These are phyloP conservation scores for Solanum lycopersicoides DNA, from an alignment of 257 asterid species.

Conservation along the genomic window DNA sequence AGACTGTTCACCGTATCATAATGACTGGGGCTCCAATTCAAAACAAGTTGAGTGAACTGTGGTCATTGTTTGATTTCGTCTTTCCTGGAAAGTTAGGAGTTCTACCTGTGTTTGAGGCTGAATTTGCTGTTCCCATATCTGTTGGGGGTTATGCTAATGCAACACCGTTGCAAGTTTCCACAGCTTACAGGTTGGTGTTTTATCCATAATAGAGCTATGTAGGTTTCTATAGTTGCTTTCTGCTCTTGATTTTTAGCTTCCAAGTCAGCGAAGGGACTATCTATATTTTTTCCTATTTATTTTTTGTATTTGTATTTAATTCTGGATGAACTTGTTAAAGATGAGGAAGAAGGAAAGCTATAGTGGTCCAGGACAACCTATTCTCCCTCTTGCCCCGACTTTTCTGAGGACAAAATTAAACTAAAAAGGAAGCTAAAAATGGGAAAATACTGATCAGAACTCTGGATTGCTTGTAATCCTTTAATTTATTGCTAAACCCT, in stretches of 20 bases:
- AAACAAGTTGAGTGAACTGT: slow-evolving; percentile 86
- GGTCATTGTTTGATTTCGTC: slow-evolving; percentile 98
- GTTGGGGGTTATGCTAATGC: slow-evolving; percentile 99
- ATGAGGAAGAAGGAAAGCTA: not conserved
- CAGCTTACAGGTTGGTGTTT: slow-evolving; percentile 80
- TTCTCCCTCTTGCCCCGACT: not conserved
- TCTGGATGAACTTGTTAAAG: not conserved
- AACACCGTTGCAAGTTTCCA: slow-evolving; percentile 92
- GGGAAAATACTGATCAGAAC: not conserved
- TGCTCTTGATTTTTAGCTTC: not conserved
- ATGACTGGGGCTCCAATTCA: slow-evolving; percentile 98
- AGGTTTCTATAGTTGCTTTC: not conserved
- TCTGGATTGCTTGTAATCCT: not conserved
- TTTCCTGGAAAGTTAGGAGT: slow-evolving; percentile 98
- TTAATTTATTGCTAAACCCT: not conserved
- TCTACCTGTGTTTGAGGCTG: slow-evolving; percentile 96
- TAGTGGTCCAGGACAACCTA: not conserved
- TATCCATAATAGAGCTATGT: not conserved
- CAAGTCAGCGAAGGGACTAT: not conserved
- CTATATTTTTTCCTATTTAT: not conserved
- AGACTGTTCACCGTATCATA: slow-evolving; percentile 93
- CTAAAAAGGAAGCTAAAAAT: not conserved
- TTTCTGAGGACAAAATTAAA: not conserved
- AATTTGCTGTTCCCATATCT: slow-evolving; percentile 94
- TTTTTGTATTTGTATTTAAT: not conserved